Conservation (phyloP, 2,329 filamentous ascomycete genomes). For the Colletotrichum tofieldiae region DNA sequence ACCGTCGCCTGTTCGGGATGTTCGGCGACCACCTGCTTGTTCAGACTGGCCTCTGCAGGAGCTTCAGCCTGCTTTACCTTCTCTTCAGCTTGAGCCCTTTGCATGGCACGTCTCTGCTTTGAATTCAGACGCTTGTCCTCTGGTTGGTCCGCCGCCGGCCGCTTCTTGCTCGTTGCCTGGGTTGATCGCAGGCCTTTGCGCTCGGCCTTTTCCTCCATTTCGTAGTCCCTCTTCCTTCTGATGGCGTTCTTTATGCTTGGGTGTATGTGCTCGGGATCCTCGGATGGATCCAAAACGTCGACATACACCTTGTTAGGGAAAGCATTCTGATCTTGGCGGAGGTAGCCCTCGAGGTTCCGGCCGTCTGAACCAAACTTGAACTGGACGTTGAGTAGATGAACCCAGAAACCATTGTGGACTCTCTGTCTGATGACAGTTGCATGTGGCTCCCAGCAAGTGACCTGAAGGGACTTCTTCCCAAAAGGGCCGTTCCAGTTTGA, state of each 20-base stretch:
- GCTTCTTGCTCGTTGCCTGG: constrained; percentile 42
- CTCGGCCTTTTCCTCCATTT: constrained; percentile 61
- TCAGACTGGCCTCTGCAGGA: constrained; percentile 51
- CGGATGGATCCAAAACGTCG: constrained; percentile 60
- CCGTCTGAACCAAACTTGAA: constrained; percentile 71
- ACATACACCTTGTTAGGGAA: constrained; percentile 69
- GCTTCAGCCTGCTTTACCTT: constrained; percentile 46
- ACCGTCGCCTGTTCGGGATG: constrained; percentile 55
- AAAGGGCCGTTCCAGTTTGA: constrained; percentile 80
- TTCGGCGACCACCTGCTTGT: constrained; percentile 64
- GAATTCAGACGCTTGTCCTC: constrained; percentile 44
- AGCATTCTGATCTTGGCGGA: constrained; percentile 72
- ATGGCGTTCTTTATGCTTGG: constrained; percentile 70
- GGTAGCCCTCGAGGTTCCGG: constrained; percentile 77
- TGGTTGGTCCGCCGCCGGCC: constrained; percentile 35
- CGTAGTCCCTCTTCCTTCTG: constrained; percentile 77
- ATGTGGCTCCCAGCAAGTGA: constrained; percentile 81
- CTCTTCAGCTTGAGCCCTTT: constrained; percentile 23
- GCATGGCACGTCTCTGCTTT: constrained; percentile 45
- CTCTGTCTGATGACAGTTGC: constrained; percentile 69
- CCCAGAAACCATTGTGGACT: constrained; percentile 72
- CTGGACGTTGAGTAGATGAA: constrained; percentile 81
- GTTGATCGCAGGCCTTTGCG: constrained; percentile 53
- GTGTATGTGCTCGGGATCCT: constrained; percentile 61
- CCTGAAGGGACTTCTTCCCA: constrained; percentile 79